Percentiles rank a stretch among this genome's conserved stretches.
phyloP scores from a whole-genome alignment of 345 rosid genomes.

The Pistacia integerrima region DNA sequence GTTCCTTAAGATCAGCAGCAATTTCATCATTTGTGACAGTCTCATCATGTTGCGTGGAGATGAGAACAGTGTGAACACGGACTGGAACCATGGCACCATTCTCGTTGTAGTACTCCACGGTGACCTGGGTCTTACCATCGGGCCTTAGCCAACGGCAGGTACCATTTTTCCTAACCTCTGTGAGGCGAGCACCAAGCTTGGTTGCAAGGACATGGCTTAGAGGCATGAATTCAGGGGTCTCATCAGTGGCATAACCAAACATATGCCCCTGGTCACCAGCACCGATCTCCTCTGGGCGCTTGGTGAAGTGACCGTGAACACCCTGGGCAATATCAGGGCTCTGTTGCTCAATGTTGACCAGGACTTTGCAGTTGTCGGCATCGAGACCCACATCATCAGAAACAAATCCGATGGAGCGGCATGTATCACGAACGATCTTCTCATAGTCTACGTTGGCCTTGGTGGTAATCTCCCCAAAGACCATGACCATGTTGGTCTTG shows the following conservation, averaged over 20 bases:
- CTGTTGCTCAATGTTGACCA: slow-evolving; percentile 82
- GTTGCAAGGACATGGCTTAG: slow-evolving; percentile 79
- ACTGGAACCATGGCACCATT: slow-evolving; percentile 80
- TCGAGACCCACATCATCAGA: slow-evolving; percentile 74
- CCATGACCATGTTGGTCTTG: slow-evolving; percentile 89
- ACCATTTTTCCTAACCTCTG: slow-evolving; percentile 80
- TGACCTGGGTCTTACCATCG: slow-evolving; percentile 82
- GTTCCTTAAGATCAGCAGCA: slow-evolving; percentile 83
- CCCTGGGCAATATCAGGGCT: slow-evolving; percentile 83
- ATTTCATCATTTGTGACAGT: slow-evolving; percentile 79
- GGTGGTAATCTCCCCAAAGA: slow-evolving; percentile 77
- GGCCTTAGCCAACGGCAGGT: slow-evolving; percentile 77
- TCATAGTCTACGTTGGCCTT: slow-evolving; percentile 75
- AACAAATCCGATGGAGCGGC: slow-evolving; percentile 64
- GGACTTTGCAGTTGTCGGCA: slow-evolving; percentile 74
- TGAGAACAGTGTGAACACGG: slow-evolving; percentile 76
- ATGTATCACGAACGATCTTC: slow-evolving; percentile 77
- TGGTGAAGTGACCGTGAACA: slow-evolving; percentile 75
- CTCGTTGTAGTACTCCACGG: slow-evolving; percentile 72
- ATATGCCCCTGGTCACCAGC: slow-evolving; percentile 85
- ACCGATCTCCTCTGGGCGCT: slow-evolving; percentile 77
- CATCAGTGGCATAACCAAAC: slow-evolving; percentile 81
- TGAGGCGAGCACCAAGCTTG: slow-evolving; percentile 72
- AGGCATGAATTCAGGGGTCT: slow-evolving; percentile 75
- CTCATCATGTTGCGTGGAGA: slow-evolving; percentile 78